Percentiles rank a stretch among this genome's conserved stretches.
phyloP scores from a whole-genome alignment of 2,329 filamentous ascomycete genomes.

The Curvularia spicifera region DNA sequence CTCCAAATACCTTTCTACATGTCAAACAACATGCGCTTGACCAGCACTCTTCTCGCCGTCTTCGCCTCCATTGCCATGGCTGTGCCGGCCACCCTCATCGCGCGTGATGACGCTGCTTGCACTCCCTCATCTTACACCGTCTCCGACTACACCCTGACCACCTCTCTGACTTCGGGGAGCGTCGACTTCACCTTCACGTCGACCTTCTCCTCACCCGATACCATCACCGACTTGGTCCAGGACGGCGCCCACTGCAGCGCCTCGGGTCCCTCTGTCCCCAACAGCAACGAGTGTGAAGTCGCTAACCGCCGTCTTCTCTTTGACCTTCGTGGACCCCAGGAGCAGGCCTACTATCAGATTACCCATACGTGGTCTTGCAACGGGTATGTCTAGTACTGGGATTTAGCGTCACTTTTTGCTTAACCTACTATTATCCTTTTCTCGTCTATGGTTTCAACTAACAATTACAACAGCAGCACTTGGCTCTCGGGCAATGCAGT shows the following conservation, averaged over 20 bases:
- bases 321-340: constrained; percentile 27
- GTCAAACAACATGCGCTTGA: neutral
- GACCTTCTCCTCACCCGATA: constrained; percentile 17
- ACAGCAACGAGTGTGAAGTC: constrained; percentile 30
- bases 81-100: constrained; percentile 18
- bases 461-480: constrained; percentile 15
- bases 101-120: constrained; percentile 24
- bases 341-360: constrained; percentile 33
- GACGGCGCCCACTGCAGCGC: constrained; percentile 29
- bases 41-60: constrained; percentile 14
- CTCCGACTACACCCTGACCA: constrained; percentile 29
- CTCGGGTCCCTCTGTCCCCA: constrained; percentile 23
- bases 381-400: constrained; percentile 27
- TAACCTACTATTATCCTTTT: neutral
- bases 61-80: constrained; percentile 32
- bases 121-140: constrained; percentile 36
- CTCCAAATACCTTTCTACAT: too few species aligned
- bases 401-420: neutral
- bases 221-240: constrained; percentile 28
- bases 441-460: neutral
- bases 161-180: constrained; percentile 17
- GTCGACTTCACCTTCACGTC: constrained; percentile 38
- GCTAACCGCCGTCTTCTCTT: constrained; percentile 29
- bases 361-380: constrained; percentile 40
- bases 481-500: constrained; percentile 33